Evolutionary conservation across 768 basidiomycete genomes (phyloP), one percentile per base, ranked within the genome.

Genomic region (Myochromella boudieri): DNA sequence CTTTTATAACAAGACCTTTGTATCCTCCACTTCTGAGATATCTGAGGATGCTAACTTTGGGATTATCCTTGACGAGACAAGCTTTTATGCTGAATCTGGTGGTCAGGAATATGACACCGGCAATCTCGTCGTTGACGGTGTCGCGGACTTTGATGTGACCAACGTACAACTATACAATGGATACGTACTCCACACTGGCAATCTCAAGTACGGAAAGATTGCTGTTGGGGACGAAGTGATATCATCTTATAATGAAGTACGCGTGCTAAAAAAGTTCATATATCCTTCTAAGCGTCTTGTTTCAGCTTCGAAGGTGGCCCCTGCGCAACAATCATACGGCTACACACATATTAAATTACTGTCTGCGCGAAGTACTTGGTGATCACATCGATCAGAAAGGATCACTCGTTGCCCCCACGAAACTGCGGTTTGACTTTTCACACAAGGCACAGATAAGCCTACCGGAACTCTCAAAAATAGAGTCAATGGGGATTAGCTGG

Each of bases 361-460:
- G 75, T 43, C 80, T 99, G 3, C 88, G 97, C 27, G 97, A 98
- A 61, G 81, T 92, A 9, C 83, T 98, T 9, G 97, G 97, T 20
- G 94, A 97, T 63, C 97, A 98, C 60, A 87, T 98, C 49, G 97
- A 98, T 66, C 97, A 99, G 65, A 97, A 91, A 63, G 97, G 97
- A 25, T 98, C 97, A 3, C 82, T 99, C 37, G 97, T 99, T 52
- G 94, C 97, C 1, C 92, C 94, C 0, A 82, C 85, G 18, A 97
- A 97, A 67, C 81, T 99, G 20, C 91, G 97, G 14, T 99, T 99
- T 69, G 97, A 99, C 67, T 99, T 98, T 68, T 95, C 92, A 14
- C 97, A 99, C 72, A 97, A 97, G 66, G 78, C 91, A 2, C 85
- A 84, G 49, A 87, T 98, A 51, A 64, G 80, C n/a, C 64, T 81